Base-by-base conservation (phyloP, 2,329 filamentous ascomycete genomes). In the Botrytis deweyae region DNA sequence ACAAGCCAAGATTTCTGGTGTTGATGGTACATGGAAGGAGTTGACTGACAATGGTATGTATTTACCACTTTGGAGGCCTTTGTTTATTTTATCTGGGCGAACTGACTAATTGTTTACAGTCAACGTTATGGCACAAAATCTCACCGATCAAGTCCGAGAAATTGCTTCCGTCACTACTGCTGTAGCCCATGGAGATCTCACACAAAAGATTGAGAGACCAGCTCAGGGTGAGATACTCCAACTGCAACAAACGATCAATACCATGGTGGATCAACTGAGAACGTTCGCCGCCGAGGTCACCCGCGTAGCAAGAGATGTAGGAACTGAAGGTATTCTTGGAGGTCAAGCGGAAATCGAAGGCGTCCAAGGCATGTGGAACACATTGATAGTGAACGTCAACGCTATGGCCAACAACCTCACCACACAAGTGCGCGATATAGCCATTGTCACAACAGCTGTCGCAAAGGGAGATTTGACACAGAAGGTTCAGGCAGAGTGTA, bases 21-120 rank as follows among this genome's bases (percentile, higher is more conserved):
- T 98, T 73, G 94, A 96, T 83, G 95, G 95, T 80, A 97, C 97
- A 75, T 98, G 95, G 95, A 97, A 97, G 81, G 95, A 98, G 85
- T 86, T 98, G 79, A 98, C 95, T 29, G 92, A 95, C 82, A 95
- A 95, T 80, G 90, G 90, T 91, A 85, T 76, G 83, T 78, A 49
- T 63, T 52, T 40, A 49, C 29, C n/a, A 20, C n/a, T 36, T 59
- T 25, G 36, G 40, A 38, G 2, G 40, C 12, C 4, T 38, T 38
- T 52, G 2, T 42, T n/a, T 61, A 12, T 9, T n/a, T 1, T 36
- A n/a, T 18, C 18, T 68, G 25, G 36, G 36, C 6, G 65, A 29
- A 40, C 42, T 46, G 70, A 38, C 78, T 79, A 73, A 79, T 61
- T 66, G 40, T 46, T 29, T 59, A 20, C 76, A 91, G 92, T 94